Evolutionary conservation across 2,329 filamentous ascomycete genomes (phyloP).

Genomic region (Aspergillus uvarum): DNA sequence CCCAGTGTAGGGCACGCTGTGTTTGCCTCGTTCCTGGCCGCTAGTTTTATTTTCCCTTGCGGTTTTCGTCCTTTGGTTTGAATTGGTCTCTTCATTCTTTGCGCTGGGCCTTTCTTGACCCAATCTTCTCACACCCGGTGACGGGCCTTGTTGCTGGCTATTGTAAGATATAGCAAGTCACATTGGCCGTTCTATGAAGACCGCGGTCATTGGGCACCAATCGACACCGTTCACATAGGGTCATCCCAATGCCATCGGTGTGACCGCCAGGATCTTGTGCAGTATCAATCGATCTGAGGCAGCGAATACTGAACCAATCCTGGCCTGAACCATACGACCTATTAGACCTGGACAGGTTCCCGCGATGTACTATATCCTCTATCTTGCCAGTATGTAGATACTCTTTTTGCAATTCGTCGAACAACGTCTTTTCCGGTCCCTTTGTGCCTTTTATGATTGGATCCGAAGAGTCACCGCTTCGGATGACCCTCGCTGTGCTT

Average conservation of each 20-base stretch:
- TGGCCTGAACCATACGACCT: conserved; percentile 18
- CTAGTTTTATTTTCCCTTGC: conserved; percentile 16
- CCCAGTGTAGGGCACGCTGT: conserved; percentile 14
- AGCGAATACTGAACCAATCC: conserved; percentile 28
- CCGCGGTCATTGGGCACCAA: conserved; percentile 29
- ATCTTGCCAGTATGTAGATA: conserved; percentile 68
- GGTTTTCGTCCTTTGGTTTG: conserved; percentile 11
- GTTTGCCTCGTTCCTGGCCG: conserved; percentile 11
- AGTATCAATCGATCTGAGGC: conserved; percentile 20
- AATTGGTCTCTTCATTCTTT: not conserved
- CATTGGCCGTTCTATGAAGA: conserved; percentile 16
- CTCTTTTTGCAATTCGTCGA: conserved; percentile 22
- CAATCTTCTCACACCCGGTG: not conserved
- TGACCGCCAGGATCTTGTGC: conserved; percentile 23
- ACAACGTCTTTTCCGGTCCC: conserved; percentile 1
- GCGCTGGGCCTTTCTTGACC: not conserved
- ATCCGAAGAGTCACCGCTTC: not conserved
- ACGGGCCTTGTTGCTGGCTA: conserved; percentile 4
- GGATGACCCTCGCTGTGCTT: not conserved
- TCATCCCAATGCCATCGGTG: conserved; percentile 17
- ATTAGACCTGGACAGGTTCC: conserved; percentile 21
- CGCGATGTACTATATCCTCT: conserved; percentile 57
- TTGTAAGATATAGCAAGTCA: conserved; percentile 13
- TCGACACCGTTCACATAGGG: conserved; percentile 16
- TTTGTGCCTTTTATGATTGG: not conserved